Base-by-base conservation (phyloP, 345 rosid genomes). In the Ailanthus altissimus region DNA sequence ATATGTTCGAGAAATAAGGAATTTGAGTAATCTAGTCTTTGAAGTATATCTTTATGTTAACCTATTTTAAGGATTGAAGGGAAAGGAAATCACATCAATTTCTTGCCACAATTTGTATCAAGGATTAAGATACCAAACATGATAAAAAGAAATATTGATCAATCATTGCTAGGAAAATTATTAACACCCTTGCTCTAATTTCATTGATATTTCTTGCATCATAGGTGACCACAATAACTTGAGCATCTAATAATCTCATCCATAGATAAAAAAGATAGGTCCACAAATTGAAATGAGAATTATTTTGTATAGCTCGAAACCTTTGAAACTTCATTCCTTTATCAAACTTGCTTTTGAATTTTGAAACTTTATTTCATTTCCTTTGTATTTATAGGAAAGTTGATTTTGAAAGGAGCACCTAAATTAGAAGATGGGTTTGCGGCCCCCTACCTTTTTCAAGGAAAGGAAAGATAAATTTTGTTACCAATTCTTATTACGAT, bases 171-270 rank as follows among this genome's bases (percentile, higher is more conserved):
- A 5, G 5, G 65, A 28, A 10, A 20, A 1, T 54, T 5, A 53
- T 53, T 7, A 8, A 54, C n/a, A 6, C 25, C 8, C 8, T 9
- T 18, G 23, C 8, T 6, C 23, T 23, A 49, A 1, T 49, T 49
- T 49, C 15, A 49, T 11, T 49, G 53, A 47, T 49, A 53, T 53
- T 20, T 53, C 59, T 54, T 54, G 59, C 42, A 5, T 8, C 65
- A 25, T 26, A 5, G 7, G 15, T 68, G 58, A 68, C 72, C 72
- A 68, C 72, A 23, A 23, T 47, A 14, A 66, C 6, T 25, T 42
- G 23, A 47, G 62, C 61, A 53, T 70, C 74, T 54, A 32, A 16
- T 28, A 15, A n/a, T 54, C 62, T 70, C 62, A 10, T 8, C 59
- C 47, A 50, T 49, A 16, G 6, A 50, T 69, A 9, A 69, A 12